phyloP scores from a whole-genome alignment of 164 flowering plant species.

The Kingdonia uniflora region DNA sequence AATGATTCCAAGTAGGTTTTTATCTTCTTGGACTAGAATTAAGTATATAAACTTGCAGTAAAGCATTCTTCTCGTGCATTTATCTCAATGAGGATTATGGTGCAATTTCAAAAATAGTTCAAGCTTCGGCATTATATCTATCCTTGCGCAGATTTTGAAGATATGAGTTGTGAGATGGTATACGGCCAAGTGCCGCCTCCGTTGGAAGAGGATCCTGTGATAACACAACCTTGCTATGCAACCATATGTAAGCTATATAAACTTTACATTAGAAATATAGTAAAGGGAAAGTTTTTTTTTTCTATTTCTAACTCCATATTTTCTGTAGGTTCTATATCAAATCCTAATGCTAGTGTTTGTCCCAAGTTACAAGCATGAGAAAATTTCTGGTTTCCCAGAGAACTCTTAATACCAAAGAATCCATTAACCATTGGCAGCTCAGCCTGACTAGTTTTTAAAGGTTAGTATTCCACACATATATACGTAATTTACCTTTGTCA shows the following conservation, averaged over 20 bases:
- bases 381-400: not conserved
- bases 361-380: conserved; percentile 57
- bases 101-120: no score
- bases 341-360: conserved; percentile 40
- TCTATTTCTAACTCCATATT: not conserved
- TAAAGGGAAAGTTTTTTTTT: not conserved
- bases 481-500: no score
- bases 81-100: no score
- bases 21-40: not conserved
- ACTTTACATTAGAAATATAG: not conserved
- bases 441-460: no score
- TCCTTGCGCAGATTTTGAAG: conserved; percentile 74
- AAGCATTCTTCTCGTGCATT: no score
- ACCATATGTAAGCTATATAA: conserved; percentile 45
- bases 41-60: no score
- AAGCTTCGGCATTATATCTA: not conserved
- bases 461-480: no score
- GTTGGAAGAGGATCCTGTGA: conserved; percentile 73
- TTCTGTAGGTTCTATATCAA: conserved; percentile 70
- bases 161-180: conserved; percentile 96
- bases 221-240: conserved; percentile 60
- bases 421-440: no score
- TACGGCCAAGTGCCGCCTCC: conserved; percentile 82
- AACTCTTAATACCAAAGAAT: not conserved
- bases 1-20: conserved; percentile 76